Percentiles rank a stretch among this genome's conserved stretches.
These are phyloP conservation scores for Heliamphora pulchella DNA, from an alignment of 179 eudicot species.

Conservation along the genomic window DNA sequence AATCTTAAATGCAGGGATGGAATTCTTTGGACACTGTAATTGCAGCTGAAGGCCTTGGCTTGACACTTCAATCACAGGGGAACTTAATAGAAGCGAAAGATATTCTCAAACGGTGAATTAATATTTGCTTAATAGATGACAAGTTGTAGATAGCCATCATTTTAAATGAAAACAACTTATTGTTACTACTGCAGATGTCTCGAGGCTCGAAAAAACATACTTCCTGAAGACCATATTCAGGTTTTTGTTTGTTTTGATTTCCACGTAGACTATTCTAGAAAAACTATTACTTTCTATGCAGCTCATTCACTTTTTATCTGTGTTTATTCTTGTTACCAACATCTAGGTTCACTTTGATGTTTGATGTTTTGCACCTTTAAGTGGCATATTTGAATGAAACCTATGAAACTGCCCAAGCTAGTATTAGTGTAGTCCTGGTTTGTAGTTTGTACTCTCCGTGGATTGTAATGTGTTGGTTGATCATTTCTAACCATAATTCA, in stretches of 20 bases:
- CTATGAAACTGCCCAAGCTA: not conserved
- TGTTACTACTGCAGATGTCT: slow-evolving; percentile 61
- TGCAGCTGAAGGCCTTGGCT: slow-evolving; percentile 75
- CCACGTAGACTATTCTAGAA: slow-evolving; percentile 5
- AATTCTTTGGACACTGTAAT: slow-evolving; percentile 67
- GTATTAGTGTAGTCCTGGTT: not conserved
- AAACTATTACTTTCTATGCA: not conserved
- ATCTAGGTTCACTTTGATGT: not conserved
- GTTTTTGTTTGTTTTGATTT: slow-evolving; percentile 28
- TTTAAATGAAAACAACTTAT: not conserved
- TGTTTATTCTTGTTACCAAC: not conserved
- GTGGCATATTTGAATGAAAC: not conserved
- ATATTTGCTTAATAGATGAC: slow-evolving; percentile 11
- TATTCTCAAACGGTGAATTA: slow-evolving; percentile 55
- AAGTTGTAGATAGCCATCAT: slow-evolving; percentile 8
- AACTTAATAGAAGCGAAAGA: slow-evolving; percentile 62
- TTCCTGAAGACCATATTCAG: slow-evolving; percentile 84
- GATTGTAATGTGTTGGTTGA: not conserved
- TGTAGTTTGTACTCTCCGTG: not conserved
- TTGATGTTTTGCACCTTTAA: not conserved
- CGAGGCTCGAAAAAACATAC: slow-evolving; percentile 56
- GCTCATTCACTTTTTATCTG: not conserved
- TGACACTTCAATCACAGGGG: slow-evolving; percentile 63
- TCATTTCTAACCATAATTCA: not conserved
- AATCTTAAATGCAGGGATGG: slow-evolving; percentile 61